Base-by-base conservation (phyloP, 2,329 filamentous ascomycete genomes). In the Pseudophaeomoniella oleicola region DNA sequence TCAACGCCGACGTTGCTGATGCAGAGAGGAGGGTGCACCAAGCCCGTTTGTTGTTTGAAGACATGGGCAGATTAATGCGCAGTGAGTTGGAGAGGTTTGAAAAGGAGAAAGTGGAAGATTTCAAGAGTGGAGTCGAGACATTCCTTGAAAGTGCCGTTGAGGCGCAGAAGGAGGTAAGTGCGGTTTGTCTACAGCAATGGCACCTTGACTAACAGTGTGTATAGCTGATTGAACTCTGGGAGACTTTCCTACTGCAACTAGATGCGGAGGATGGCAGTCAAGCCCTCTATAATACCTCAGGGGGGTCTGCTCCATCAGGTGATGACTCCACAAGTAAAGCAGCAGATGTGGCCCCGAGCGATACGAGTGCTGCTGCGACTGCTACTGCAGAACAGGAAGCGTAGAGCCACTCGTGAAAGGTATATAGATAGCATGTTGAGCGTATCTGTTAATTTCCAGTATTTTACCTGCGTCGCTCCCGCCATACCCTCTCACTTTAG, bases 71-170 rank as follows among this genome's bases (percentile, higher is more conserved):
- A 10, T 63, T 94, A 52, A 90, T 98, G 86, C 76, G 85, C 41
- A 71, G 70, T 22, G 90, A 98, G 58, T 67, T 98, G 46, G 90
- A 96, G 50, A 72, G 87, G 13, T 98, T 98, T 52, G 90, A 98
- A 63, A 75, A 74, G 49, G 90, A 98, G 61, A 98, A 98, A 66
- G 90, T 98, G 3, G 90, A 98, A 55, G 90, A 98, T 55, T 98
- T 98, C 60, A 98, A 98, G 68, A 90, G 82, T 43, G 88, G 87
- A 0, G 87, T 98, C 2, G 90, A 98, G 64, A 98, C 90, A 1
- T 98, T 94, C 60, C 60, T 98, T 49, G 90, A 98, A 65, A 87
- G 90, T 51, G 85, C 90, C 3, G 86, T 98, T 3, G 90, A 98
- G 61, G 90, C 88, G 38, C 90, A 98, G 64, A 98, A 98, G 62